Base-by-base conservation (phyloP, 257 asterid genomes). In the Paraleonurus japonicus region DNA sequence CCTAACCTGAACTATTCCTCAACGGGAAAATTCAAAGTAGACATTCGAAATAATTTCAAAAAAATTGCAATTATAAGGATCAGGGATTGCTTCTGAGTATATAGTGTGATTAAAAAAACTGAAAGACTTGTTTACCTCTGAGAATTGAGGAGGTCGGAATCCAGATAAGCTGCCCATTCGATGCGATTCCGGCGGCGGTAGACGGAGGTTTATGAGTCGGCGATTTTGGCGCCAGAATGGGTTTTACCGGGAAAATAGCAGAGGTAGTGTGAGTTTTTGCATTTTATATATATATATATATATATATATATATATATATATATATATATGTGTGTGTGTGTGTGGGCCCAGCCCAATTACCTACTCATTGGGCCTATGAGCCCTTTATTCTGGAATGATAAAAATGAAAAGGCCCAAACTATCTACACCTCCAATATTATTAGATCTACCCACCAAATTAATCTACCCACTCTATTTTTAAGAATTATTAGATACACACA, bases 121-220 rank as follows among this genome's bases (percentile, higher is more conserved):
- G 6, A 11, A 51, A 35, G 27, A 4, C 5, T 32, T 28, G 9
- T 47, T 71, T 30, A 82, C 95, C 92, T 88, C 95, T 1, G 95
- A 88, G 79, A 88, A 88, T 26, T 82, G 90, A 33, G 92, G 90
- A 64, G 82, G 88, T 23, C 92, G 92, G 71, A 84, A 81, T 22
- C 81, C 92, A n/a, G 78, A 17, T 45, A 81, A 62, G 83, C 65
- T 77, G 51, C 47, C 76, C 92, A 88, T 86, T 10, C 70, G 30
- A 61, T 51, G 64, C 13, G 61, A 75, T 67, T 37, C 54, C 32
- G 73, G 23, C 24, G 24, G 69, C 45, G 80, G 66, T 6, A 19
- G 68, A 10, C 35, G 61, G 63, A 69, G 67, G 61, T 75, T 69
- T 16, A 15, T 1, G 45, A 33, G 12, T 32, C 55, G 23, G 8